Evolutionary conservation across 176 grass and related monocot species (phyloP).

Genomic region (Thalia dealbata): DNA sequence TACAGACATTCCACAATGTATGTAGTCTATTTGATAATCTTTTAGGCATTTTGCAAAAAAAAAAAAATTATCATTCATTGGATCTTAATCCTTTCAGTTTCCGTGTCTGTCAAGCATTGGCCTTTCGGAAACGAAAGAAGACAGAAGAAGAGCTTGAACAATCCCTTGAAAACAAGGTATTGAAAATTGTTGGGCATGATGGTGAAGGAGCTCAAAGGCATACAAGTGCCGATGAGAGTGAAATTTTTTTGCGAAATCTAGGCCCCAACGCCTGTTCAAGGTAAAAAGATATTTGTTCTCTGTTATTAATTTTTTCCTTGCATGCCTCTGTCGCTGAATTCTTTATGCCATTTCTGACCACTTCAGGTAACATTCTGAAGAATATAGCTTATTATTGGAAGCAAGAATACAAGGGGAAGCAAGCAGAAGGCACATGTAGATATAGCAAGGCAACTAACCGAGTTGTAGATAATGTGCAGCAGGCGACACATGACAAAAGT

Average conservation of each 20-base stretch:
- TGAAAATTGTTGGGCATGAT: background rate
- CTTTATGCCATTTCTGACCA: background rate
- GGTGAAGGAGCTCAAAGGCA: constrained; percentile 2
- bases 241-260: background rate
- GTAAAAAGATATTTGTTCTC: background rate
- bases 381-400: too few relatives aligned
- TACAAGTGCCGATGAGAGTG: background rate
- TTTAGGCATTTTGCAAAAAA: background rate
- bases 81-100: background rate
- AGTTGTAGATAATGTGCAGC: too few relatives aligned
- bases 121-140: background rate
- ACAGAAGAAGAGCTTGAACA: background rate
- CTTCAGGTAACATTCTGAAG: background rate
- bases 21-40: background rate
- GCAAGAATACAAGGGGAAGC: too few relatives aligned
- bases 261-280: background rate
- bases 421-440: too few relatives aligned
- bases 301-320: background rate
- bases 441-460: too few relatives aligned
- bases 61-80: background rate
- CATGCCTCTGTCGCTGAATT: background rate
- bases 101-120: background rate
- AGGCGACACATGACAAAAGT: too few relatives aligned
- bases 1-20: constrained; percentile 8
- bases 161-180: background rate